These are phyloP conservation scores for Fistulifera pelliculosa DNA, from an alignment of 108 stramenopile genomes.

Conservation along the genomic window DNA sequence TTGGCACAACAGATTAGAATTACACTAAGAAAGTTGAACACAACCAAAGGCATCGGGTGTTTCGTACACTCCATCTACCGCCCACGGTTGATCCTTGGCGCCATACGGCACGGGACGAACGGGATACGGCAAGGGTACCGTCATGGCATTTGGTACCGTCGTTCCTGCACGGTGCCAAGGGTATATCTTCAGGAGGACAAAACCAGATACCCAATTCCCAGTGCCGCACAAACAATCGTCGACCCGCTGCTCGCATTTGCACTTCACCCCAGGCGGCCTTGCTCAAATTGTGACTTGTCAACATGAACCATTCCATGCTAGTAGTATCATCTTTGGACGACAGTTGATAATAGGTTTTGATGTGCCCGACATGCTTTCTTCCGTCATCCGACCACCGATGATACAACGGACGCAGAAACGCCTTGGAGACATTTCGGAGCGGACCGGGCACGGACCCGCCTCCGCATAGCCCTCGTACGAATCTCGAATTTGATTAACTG, in stretches of 20 bases:
- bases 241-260: slow-evolving; percentile 25
- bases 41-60: slow-evolving; percentile 9
- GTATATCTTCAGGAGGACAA: slow-evolving; percentile 26
- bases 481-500: slow-evolving; percentile 42
- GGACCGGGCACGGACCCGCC: slow-evolving; percentile 56
- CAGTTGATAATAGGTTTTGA: slow-evolving; percentile 60
- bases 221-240: slow-evolving; percentile 32
- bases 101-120: slow-evolving; percentile 19
- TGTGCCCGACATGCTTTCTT: slow-evolving; percentile 50
- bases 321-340: not conserved
- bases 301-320: slow-evolving; percentile 46
- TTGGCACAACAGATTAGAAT: too few species aligned
- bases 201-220: slow-evolving; percentile 78
- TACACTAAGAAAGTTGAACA: not conserved
- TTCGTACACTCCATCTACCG: slow-evolving; percentile 12
- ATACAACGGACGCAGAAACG: slow-evolving; percentile 40
- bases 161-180: slow-evolving; percentile 17
- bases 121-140: slow-evolving; percentile 33
- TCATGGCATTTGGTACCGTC: not conserved
- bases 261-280: slow-evolving; percentile 71
- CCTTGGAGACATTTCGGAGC: slow-evolving; percentile 40
- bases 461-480: slow-evolving; percentile 47
- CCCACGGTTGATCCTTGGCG: slow-evolving; percentile 27
- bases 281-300: slow-evolving; percentile 66
- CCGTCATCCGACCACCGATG: slow-evolving; percentile 33